Conservation (phyloP, 2,329 filamentous ascomycete species). For the Lecanoromycetidae sp. region DNA sequence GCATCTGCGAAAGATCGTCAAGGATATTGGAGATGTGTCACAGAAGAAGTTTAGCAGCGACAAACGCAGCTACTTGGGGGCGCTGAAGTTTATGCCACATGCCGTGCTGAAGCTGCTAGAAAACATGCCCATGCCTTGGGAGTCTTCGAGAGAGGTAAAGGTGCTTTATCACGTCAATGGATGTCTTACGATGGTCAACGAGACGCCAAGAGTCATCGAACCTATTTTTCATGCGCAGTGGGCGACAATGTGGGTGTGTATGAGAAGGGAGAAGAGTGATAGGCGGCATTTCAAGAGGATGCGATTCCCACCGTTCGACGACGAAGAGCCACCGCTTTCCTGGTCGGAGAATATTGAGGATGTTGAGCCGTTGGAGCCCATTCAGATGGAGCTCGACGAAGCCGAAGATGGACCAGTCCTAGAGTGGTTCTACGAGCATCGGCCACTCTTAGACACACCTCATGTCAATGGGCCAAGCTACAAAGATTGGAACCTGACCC, state of each 20-base stretch:
- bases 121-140: conserved; percentile 99
- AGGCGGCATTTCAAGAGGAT: conserved; percentile 94
- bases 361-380: conserved; percentile 91
- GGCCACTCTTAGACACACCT: conserved; percentile 75
- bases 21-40: conserved; percentile 96
- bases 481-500: conserved; percentile 81
- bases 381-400: conserved; percentile 96
- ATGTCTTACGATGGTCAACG: conserved; percentile 91
- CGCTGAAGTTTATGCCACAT: conserved; percentile 98
- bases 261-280: conserved; percentile 96
- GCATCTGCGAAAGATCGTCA: conserved; percentile 95
- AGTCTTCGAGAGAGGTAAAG: conserved; percentile 90
- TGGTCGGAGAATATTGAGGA: conserved; percentile 99
- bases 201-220: conserved; percentile 91
- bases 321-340: conserved; percentile 91
- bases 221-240: conserved; percentile 97
- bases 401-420: conserved; percentile 80
- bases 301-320: conserved; percentile 96
- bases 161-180: conserved; percentile 98
- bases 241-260: conserved; percentile 98
- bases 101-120: conserved; percentile 92
- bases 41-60: conserved; percentile 99
- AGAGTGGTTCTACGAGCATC: conserved; percentile 96
- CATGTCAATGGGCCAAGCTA: conserved; percentile 97
- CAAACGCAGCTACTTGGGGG: conserved; percentile 94